Evolutionary conservation across 306 rosid species (phyloP).

Genomic region (Vicia villosa): DNA sequence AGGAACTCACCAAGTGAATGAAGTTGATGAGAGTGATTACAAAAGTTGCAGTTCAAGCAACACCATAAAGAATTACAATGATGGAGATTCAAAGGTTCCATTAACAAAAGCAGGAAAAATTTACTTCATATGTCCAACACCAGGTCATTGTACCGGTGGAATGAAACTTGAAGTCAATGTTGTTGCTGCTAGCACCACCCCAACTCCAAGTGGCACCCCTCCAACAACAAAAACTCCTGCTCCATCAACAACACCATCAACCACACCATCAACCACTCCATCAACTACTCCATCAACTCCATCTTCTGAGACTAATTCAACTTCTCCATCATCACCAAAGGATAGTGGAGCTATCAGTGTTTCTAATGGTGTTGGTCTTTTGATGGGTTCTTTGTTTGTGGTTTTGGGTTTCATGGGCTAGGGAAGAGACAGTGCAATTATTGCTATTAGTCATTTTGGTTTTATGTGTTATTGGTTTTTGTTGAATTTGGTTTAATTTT

Average conservation of each 20-base stretch:
- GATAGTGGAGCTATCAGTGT: constrained; percentile 35
- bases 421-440: constrained; percentile 76
- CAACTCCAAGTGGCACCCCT: constrained; percentile 37
- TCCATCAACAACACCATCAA: constrained; percentile 43
- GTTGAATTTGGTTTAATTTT: constrained; percentile 37
- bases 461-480: constrained; percentile 28
- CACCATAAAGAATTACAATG: neutral
- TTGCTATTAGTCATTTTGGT: neutral
- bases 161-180: constrained; percentile 62
- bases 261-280: constrained; percentile 25
- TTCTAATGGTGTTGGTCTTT: constrained; percentile 28
- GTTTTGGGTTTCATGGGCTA: constrained; percentile 50
- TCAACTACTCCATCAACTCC: constrained; percentile 37
- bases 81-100: constrained; percentile 46
- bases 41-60: constrained; percentile 48
- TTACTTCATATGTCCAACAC: constrained; percentile 57
- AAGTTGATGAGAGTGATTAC: constrained; percentile 42
- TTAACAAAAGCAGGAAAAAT: constrained; percentile 35
- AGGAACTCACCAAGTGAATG: constrained; percentile 45
- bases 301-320: constrained; percentile 7
- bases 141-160: constrained; percentile 57
- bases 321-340: constrained; percentile 46
- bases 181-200: constrained; percentile 48
- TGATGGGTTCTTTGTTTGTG: constrained; percentile 48
- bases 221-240: constrained; percentile 36